Evolutionary conservation across 768 basidiomycete genomes (phyloP), one percentile per base, ranked within the genome.

Genomic region (Tulasnella sp.): DNA sequence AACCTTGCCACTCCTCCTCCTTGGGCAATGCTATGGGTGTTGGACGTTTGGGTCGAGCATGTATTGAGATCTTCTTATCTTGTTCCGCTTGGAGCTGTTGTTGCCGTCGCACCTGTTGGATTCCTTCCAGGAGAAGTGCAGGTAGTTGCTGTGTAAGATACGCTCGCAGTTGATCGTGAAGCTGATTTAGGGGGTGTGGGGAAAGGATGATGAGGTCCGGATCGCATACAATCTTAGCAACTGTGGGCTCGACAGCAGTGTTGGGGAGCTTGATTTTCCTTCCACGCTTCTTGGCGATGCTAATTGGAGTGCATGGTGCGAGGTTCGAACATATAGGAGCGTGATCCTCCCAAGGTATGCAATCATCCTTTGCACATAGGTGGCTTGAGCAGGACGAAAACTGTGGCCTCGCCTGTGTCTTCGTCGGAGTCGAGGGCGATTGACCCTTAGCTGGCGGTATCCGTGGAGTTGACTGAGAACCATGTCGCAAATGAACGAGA

Each of bases 1-100:
- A 62, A 3, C 22, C 4, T 22, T 19, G 34, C 63, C 63, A 64
- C 22, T 64, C 63, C 8, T 53, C 54, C 15, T 57, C 63, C 24
- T 21, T 45, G 15, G 63, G 63, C 21, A 64, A 42, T 17, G 22
- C 22, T 11, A 59, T 57, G 11, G 24, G 22, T 41, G 49, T 45
- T 8, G 46, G 55, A 21, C 42, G 49, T 43, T 50, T 53, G 19
- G 53, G 27, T 34, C 22, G 34, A 8, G 61, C 61, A 42, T 64
- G 49, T n/a, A 46, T 58, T 17, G 61, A 64, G 41, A 62, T 52
- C 19, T 46, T 53, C 34, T 27, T 19, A n/a, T 30, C 4, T 30
- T 27, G 29, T 21, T 29, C 21, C 27, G 41, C 41, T 48, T 61
- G 48, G 53, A 42, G 25, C 49, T 64, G 43, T 25, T 62, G 63